Conservation (phyloP, 2,329 filamentous ascomycete species). For the Epichloe gansuensis region DNA sequence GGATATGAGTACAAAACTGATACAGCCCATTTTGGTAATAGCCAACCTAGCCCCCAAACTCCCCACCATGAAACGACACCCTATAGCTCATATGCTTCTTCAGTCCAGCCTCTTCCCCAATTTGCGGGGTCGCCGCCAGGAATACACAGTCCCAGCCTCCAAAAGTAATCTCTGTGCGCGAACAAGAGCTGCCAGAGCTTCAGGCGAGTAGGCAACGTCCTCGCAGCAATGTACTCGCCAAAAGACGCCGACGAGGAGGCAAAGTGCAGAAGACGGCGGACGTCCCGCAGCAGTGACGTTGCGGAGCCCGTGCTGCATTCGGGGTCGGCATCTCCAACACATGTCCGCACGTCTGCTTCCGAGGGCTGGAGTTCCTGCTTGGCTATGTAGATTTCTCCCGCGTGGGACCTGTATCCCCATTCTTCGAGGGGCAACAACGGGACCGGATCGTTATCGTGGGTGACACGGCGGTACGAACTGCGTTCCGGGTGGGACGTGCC, state of each 20-base stretch:
- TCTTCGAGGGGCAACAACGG: constrained; percentile 74
- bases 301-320: constrained; percentile 56
- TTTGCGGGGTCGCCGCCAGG: constrained; percentile 63
- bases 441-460: constrained; percentile 77
- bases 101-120: constrained; percentile 35
- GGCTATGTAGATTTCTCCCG: constrained; percentile 76
- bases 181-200: constrained; percentile 90
- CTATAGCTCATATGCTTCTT: constrained; percentile 21
- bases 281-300: constrained; percentile 17
- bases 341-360: constrained; percentile 56
- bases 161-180: constrained; percentile 93
- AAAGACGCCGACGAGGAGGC: constrained; percentile 13
- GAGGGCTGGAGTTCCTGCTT: constrained; percentile 58
- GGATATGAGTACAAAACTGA: background rate
- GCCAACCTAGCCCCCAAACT: background rate
- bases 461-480: constrained; percentile 59
- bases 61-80: background rate
- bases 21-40: background rate
- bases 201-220: constrained; percentile 47
- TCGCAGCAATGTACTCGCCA: constrained; percentile 11
- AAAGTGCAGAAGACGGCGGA: constrained; percentile 16
- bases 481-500: constrained; percentile 20
- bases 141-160: constrained; percentile 79
- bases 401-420: constrained; percentile 80
- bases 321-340: constrained; percentile 58